Conservation (phyloP, 495 filamentous ascomycete genomes). For the Aspergillus cavernicola region DNA sequence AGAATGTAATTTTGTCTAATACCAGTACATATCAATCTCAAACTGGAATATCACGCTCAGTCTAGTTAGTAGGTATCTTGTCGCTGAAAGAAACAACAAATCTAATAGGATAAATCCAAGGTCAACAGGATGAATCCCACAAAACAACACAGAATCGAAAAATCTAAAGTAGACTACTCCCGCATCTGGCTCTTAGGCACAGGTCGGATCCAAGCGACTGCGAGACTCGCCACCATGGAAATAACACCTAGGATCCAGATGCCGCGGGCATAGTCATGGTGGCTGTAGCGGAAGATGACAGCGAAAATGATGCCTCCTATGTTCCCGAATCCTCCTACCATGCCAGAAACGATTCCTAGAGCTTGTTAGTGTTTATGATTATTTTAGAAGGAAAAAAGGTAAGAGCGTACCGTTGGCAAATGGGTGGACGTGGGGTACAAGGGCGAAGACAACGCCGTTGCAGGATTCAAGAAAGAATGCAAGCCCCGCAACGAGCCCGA, state of each 20-base stretch:
- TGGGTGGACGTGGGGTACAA: constrained; percentile 82
- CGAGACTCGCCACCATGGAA: constrained; percentile 61
- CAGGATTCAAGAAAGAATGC: constrained; percentile 80
- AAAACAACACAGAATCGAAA: constrained; percentile 1
- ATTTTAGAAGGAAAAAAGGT: neutral
- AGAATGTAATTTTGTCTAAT: too few relatives aligned
- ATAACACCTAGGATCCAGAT: constrained; percentile 86
- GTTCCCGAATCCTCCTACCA: constrained; percentile 77
- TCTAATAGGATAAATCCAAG: too few relatives aligned
- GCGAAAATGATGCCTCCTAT: constrained; percentile 83
- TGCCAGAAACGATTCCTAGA: constrained; percentile 67
- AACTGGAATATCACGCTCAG: constrained; percentile 1
- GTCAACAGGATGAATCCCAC: too few relatives aligned
- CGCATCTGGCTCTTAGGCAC: constrained; percentile 45
- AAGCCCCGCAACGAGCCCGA: constrained; percentile 70
- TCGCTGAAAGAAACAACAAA: neutral
- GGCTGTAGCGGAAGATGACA: constrained; percentile 77
- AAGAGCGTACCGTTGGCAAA: constrained; percentile 57
- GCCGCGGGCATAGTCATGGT: constrained; percentile 58
- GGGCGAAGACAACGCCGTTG: constrained; percentile 82
- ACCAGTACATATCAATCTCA: neutral
- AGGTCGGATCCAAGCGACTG: constrained; percentile 68
- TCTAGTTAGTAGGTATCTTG: constrained; percentile 1
- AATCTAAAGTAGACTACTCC: constrained; percentile 9
- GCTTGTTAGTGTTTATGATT: constrained; percentile 7